A percentile compares a stretch with the other conserved stretches of the same genome.
phyloP scores from a whole-genome alignment of 495 filamentous ascomycete species.

The Astrocystis sublimbata region DNA sequence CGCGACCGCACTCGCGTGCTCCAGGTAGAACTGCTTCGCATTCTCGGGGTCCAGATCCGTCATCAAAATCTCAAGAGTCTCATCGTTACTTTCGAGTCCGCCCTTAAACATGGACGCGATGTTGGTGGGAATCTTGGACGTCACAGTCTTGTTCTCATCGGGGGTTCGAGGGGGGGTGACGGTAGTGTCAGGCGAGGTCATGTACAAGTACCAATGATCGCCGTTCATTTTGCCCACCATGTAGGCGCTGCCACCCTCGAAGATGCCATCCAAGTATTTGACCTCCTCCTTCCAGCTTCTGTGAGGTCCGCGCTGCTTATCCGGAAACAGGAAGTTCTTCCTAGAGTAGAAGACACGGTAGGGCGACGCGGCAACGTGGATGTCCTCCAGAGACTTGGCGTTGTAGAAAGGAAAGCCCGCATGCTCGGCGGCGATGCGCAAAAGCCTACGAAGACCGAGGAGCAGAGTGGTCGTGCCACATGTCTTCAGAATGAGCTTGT shows the following conservation, averaged over 20 bases:
- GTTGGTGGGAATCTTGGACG: conserved; percentile 60
- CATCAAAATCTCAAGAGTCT: conserved; percentile 98
- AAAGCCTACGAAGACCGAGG: conserved; percentile 80
- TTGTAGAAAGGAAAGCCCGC: conserved; percentile 78
- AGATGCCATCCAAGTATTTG: conserved; percentile 82
- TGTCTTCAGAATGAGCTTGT: conserved; percentile 98
- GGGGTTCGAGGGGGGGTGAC: conserved; percentile 87
- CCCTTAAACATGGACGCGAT: conserved; percentile 58
- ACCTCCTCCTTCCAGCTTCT: conserved; percentile 98
- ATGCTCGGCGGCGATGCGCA: conserved; percentile 84
- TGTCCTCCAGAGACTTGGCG: conserved; percentile 51
- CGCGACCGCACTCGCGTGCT: conserved; percentile 87
- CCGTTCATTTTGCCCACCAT: conserved; percentile 99
- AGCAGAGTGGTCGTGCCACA: conserved; percentile 97
- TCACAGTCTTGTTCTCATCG: conserved; percentile 38
- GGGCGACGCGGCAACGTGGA: conserved; percentile 73
- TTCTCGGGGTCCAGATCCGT: conserved; percentile 92
- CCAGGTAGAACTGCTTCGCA: conserved; percentile 95
- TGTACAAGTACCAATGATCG: conserved; percentile 98
- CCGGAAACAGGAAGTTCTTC: conserved; percentile 97
- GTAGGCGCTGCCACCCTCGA: conserved; percentile 92
- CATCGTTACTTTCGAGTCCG: conserved; percentile 60
- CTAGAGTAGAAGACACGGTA: conserved; percentile 98
- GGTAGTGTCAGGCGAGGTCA: conserved; percentile 79
- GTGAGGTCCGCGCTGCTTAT: conserved; percentile 91